Conservation (phyloP, 2,329 filamentous ascomycete genomes). For the Colletotrichum camelliae region DNA sequence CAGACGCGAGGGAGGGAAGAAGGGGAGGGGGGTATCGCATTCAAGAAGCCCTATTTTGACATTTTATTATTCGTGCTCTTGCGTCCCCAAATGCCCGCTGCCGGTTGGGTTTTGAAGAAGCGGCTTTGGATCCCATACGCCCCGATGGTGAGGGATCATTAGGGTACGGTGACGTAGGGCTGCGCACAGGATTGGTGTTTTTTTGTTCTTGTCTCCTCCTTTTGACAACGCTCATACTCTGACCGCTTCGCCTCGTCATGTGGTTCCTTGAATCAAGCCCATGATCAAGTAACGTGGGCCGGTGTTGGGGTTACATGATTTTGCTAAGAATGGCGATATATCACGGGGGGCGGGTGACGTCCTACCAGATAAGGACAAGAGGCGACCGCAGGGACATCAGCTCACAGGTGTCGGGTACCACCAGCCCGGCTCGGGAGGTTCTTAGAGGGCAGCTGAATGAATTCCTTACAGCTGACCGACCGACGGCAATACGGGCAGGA, state of each 20-base stretch:
- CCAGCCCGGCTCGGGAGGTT: neutral
- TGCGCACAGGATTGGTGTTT: conserved; percentile 5
- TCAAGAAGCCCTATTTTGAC: conserved; percentile 12
- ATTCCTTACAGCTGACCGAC: neutral
- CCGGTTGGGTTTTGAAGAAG: conserved; percentile 7
- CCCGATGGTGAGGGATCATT: neutral
- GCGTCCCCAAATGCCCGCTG: neutral
- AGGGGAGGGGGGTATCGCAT: neutral
- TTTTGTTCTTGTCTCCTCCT: neutral
- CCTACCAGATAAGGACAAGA: neutral
- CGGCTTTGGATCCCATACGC: neutral
- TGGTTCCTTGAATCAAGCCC: neutral
- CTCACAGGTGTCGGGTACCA: neutral
- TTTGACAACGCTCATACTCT: neutral
- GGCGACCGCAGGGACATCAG: neutral
- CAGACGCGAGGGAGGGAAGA: conserved; percentile 12
- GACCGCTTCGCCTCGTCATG: neutral
- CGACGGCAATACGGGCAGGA: neutral
- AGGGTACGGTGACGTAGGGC: conserved; percentile 21
- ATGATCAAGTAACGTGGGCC: neutral
- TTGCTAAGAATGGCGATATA: conserved; percentile 1
- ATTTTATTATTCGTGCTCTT: neutral
- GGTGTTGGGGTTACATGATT: neutral
- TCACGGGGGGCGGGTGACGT: neutral
- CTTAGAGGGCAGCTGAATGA: neutral